A percentile compares a stretch with the other conserved stretches of the same genome.
Conservation (phyloP, 1,284 basidiomycete genomes). For the Prillingera fragicola region DNA sequence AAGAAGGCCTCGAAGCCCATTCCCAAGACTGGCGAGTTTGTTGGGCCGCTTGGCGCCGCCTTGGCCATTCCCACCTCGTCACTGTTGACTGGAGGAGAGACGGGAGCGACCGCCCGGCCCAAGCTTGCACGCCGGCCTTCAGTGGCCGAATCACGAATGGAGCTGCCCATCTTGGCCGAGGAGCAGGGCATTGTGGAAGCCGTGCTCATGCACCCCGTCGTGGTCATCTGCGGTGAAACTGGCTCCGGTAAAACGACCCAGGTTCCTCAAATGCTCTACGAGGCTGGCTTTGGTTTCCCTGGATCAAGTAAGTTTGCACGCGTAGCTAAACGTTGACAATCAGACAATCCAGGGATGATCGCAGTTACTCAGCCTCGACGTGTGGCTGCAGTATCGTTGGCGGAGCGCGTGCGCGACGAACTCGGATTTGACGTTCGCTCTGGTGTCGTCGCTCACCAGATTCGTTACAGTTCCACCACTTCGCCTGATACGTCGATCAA, state of each 20-base stretch:
- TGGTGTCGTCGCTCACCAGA: slow-evolving; percentile 86
- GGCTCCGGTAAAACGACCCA: slow-evolving; percentile 99
- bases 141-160: slow-evolving; percentile 69
- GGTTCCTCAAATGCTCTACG: slow-evolving; percentile 86
- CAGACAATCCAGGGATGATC: slow-evolving; percentile 96
- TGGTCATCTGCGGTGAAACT: slow-evolving; percentile 75
- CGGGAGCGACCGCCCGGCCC: slow-evolving; percentile 52
- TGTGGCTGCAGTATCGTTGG: slow-evolving; percentile 95
- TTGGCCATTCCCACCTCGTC: slow-evolving; percentile 40
- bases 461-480: slow-evolving; percentile 92
- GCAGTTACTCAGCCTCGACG: slow-evolving; percentile 96
- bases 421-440: slow-evolving; percentile 62
- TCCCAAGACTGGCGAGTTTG: slow-evolving; percentile 26
- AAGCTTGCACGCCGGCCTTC: slow-evolving; percentile 63
- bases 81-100: slow-evolving; percentile 25
- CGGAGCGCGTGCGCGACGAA: slow-evolving; percentile 82
- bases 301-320: slow-evolving; percentile 58
- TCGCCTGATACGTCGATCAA: slow-evolving; percentile 87
- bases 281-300: slow-evolving; percentile 86
- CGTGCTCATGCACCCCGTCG: slow-evolving; percentile 73
- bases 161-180: slow-evolving; percentile 85
- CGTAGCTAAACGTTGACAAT: slow-evolving; percentile 3
- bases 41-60: slow-evolving; percentile 45
- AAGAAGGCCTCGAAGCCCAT: slow-evolving; percentile 14
- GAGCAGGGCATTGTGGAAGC: slow-evolving; percentile 93